A percentile compares a stretch with the other conserved stretches of the same genome.
Evolutionary conservation across 257 asterid species (phyloP).

Genomic region (Voacanga thouarsii): DNA sequence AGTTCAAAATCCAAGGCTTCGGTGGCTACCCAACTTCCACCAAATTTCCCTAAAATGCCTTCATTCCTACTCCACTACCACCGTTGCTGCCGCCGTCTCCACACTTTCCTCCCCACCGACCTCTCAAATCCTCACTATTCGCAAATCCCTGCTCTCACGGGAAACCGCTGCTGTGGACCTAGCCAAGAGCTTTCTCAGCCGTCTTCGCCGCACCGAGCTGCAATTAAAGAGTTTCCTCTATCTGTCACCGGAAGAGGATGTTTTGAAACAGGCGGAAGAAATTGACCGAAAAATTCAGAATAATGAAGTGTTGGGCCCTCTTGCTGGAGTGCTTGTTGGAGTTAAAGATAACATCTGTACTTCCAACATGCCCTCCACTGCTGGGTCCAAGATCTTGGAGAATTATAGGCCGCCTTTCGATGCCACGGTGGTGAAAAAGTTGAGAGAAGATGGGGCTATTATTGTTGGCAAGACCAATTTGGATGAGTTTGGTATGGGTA

Average conservation of each 20-base stretch:
- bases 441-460: slow-evolving; percentile 77
- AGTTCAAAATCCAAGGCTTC: slow-evolving; percentile 58
- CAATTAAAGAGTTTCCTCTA: slow-evolving; percentile 77
- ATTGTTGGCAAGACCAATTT: slow-evolving; percentile 88
- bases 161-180: slow-evolving; percentile 70
- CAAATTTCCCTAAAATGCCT: slow-evolving; percentile 37
- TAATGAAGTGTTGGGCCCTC: slow-evolving; percentile 64
- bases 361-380: slow-evolving; percentile 82
- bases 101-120: slow-evolving; percentile 32
- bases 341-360: slow-evolving; percentile 95
- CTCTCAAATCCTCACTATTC: slow-evolving; percentile 73
- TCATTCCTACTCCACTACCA: slow-evolving; percentile 30
- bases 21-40: slow-evolving; percentile 39
- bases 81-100: slow-evolving; percentile 23
- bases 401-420: slow-evolving; percentile 78
- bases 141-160: slow-evolving; percentile 67
- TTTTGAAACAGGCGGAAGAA: slow-evolving; percentile 67
- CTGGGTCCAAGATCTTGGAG: slow-evolving; percentile 82
- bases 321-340: slow-evolving; percentile 81
- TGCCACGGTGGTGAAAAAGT: slow-evolving; percentile 82
- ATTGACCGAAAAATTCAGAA: slow-evolving; percentile 57
- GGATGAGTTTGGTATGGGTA: slow-evolving; percentile 99
- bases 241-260: slow-evolving; percentile 51
- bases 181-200: slow-evolving; percentile 57
- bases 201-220: slow-evolving; percentile 77